phyloP scores from a whole-genome alignment of 2,329 filamentous ascomycete genomes.

The Xylariaceae sp. region DNA sequence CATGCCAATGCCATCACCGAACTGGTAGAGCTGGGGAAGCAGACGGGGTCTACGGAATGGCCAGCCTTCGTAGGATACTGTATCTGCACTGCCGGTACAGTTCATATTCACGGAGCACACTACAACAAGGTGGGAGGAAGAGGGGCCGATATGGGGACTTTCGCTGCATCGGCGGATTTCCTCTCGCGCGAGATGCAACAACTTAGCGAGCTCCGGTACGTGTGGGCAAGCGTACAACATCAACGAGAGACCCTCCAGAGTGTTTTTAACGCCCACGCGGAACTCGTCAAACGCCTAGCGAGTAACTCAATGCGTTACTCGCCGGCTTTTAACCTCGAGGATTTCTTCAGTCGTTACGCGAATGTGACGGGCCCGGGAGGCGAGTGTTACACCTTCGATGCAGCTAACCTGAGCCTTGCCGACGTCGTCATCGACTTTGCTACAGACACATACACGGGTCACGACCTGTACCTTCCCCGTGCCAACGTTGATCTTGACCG shows the following conservation, averaged over 20 bases:
- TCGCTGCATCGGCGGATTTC: slow-evolving; percentile 70
- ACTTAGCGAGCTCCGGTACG: slow-evolving; percentile 74
- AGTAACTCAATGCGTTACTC: slow-evolving; percentile 75
- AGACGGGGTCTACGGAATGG: slow-evolving; percentile 79
- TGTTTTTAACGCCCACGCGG: slow-evolving; percentile 79
- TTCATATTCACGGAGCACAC: slow-evolving; percentile 85
- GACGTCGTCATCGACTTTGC: slow-evolving; percentile 69
- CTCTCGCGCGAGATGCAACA: slow-evolving; percentile 81
- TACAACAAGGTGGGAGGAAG: slow-evolving; percentile 64
- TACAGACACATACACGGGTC: slow-evolving; percentile 60
- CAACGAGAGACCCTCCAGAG: slow-evolving; percentile 80
- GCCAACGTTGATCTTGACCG: slow-evolving; percentile 42
- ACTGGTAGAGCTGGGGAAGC: slow-evolving; percentile 78
- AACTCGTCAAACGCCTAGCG: slow-evolving; percentile 76
- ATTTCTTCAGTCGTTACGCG: slow-evolving; percentile 84
- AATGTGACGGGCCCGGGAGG: slow-evolving; percentile 65
- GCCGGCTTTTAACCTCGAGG: slow-evolving; percentile 82
- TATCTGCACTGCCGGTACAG: slow-evolving; percentile 84
- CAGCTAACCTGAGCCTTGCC: slow-evolving; percentile 74
- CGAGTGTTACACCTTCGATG: slow-evolving; percentile 70
- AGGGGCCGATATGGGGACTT: slow-evolving; percentile 65
- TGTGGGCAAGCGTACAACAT: slow-evolving; percentile 80
- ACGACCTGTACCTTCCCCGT: slow-evolving; percentile 56
- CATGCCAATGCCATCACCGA: slow-evolving; percentile 90
- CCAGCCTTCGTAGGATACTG: slow-evolving; percentile 87